Base-by-base conservation (phyloP, 2,329 filamentous ascomycete species). In the Neodidymelliopsis sp. region DNA sequence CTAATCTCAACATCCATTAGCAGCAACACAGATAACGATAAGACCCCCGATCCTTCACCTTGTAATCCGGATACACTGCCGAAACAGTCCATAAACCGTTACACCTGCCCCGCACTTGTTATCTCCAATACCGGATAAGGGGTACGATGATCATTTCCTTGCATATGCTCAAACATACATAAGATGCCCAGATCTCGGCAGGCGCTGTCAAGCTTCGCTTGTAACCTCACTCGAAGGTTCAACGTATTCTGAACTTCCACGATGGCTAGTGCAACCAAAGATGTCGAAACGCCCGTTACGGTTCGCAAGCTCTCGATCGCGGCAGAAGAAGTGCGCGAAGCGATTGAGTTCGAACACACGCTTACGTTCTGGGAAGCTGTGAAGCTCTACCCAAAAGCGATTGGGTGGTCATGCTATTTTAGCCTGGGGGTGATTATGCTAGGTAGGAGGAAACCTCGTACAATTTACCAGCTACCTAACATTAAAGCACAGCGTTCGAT, bases 361-460 rank as follows among this genome's bases (percentile, higher is more conserved):
- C 62, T 73, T 20, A 62, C 59, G 6, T 69, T 77, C 45, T 63
- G 58, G 47, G 58, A 70, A 37, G 75, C 76, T 4, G 41, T 78
- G 11, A 75, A 69, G 54, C 62, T 75, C 6, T 80, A 80, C 50
- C 77, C 76, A 0, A 72, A 73, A 29, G 77, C 78, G 4, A 71
- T 76, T 5, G 71, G 65, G 69, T 86, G 83, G 84, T 83, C 81
- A 6, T 73, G 79, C 30, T 84, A 83, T 60, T 82, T 86, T 55
- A 83, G 80, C 4, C 70, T 84, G 2, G 81, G 81, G 6, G 80
- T 85, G 27, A 81, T 85, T 54, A 85, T 85, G 81, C 67, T 80
- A 30, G 83, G 64, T 67, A 59, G 9, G 55, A 20, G 11, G 25
- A 4, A 10, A 20, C 15, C 24, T 22, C 15, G 25, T 6, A 11